phyloP scores from a whole-genome alignment of 768 basidiomycete genomes.

The Rhodotorula diobovata region DNA sequence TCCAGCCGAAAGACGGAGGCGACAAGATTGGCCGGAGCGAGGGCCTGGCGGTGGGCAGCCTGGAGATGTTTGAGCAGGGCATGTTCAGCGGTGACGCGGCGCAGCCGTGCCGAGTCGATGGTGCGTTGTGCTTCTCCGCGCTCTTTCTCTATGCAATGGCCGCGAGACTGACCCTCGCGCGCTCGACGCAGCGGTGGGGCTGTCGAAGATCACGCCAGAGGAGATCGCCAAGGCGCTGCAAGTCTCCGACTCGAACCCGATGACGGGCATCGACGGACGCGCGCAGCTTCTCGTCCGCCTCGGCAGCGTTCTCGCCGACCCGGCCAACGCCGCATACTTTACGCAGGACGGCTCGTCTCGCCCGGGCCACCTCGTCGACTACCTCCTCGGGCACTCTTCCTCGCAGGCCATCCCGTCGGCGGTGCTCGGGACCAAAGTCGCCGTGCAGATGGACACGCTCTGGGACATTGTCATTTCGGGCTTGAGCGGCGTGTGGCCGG shows the following conservation, averaged over 20 bases:
- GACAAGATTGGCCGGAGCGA: slow-evolving; percentile 61
- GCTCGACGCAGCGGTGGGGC: slow-evolving; percentile 58
- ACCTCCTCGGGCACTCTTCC: slow-evolving; percentile 40
- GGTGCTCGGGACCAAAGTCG: slow-evolving; percentile 23
- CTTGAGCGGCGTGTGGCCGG: slow-evolving; percentile 83
- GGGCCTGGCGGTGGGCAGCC: slow-evolving; percentile 77
- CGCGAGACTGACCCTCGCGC: too few species aligned
- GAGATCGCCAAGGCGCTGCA: slow-evolving; percentile 69
- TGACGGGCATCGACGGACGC: slow-evolving; percentile 86
- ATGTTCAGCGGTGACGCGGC: slow-evolving; percentile 65
- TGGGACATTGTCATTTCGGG: slow-evolving; percentile 80
- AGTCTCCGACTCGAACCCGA: slow-evolving; percentile 67
- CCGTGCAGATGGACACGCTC: slow-evolving; percentile 66
- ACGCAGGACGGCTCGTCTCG: slow-evolving; percentile 21
- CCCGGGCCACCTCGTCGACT: slow-evolving; percentile 42
- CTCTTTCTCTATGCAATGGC: not conserved
- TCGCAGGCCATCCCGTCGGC: slow-evolving; percentile 33
- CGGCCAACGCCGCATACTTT: slow-evolving; percentile 62
- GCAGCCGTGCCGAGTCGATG: slow-evolving; percentile 72
- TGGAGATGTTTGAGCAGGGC: slow-evolving; percentile 81
- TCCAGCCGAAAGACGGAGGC: slow-evolving; percentile 56
- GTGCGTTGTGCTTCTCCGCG: slow-evolving; percentile 51
- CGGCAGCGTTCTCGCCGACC: slow-evolving; percentile 59
- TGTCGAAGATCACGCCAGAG: slow-evolving; percentile 61
- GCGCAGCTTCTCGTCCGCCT: slow-evolving; percentile 70